Evolutionary conservation across 2,329 filamentous ascomycete species (phyloP), one percentile per base, ranked within the genome.

Genomic region (Venturiaceae sp.): DNA sequence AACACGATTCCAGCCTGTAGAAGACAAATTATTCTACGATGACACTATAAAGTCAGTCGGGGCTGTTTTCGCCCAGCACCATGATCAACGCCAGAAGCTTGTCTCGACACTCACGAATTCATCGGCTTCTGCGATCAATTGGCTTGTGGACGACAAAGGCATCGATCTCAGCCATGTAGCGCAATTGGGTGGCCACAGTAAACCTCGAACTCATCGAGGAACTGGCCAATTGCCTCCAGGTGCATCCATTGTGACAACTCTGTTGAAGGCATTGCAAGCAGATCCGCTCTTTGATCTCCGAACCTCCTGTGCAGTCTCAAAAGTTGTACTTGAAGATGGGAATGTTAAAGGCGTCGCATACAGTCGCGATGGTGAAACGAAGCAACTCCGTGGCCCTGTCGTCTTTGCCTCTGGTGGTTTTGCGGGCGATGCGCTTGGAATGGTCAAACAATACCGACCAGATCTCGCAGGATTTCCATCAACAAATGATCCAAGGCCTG

Each of bases 341-440:
- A 8, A 62, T 1, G 78, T 85, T 0, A 72, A 66, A 0, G 83
- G 83, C 0, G 80, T 86, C 2, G 74, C 80, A 60, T 84, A 80
- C 60, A 59, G 58, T 0, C 71, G 60, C 56, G 62, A 72, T 21
- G 70, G 76, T 14, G 62, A 63, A 3, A 60, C 66, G 30, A 64
- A 58, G 6, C 64, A 67, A 50, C 65, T 82, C 1, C 66, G 70
- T 1, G 82, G 82, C 0, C 78, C 80, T 0, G 81, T 86, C 0
- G 72, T 87, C 5, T 83, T 86, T 59, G 78, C 83, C 0, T 75
- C 75, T 0, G 84, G 84, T 6, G 83, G 84, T 0, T 87, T 87
- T 60, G 83, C 77, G 0, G 83, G 84, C 11, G 84, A 86, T 65
- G 76, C 81, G 2, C 67, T 76, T 23, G 83, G 83, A 0, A 65